Percentiles rank a stretch among this genome's conserved stretches.
Conservation (phyloP, 2,329 filamentous ascomycete species). For the Alternaria viburni region DNA sequence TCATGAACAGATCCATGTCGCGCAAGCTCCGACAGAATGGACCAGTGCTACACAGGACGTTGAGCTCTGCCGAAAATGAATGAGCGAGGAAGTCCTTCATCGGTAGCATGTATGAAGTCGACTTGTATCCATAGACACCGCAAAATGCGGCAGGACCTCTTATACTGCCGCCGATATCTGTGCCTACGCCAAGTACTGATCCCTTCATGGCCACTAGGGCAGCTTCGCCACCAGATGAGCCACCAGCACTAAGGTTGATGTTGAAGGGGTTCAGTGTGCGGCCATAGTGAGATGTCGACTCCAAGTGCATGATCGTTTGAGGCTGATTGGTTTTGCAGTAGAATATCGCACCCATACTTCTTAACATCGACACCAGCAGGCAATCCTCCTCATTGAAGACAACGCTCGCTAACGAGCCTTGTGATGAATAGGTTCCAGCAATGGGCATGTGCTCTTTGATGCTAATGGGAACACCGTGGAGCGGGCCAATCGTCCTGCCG, state of each 20-base stretch:
- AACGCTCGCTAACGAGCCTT: conserved; percentile 58
- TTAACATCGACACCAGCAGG: conserved; percentile 60
- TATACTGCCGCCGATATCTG: conserved; percentile 34
- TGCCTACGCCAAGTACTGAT: conserved; percentile 28
- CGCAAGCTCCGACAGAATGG: conserved; percentile 24
- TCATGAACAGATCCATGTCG: conserved; percentile 27
- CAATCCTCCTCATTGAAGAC: conserved; percentile 60
- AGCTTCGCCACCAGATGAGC: conserved; percentile 48
- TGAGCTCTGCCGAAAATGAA: conserved; percentile 21
- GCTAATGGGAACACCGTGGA: conserved; percentile 60
- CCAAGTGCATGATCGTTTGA: conserved; percentile 59
- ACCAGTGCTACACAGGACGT: conserved; percentile 19
- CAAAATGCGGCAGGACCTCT: conserved; percentile 28
- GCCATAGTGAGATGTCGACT: conserved; percentile 61
- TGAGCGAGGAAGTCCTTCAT: conserved; percentile 12
- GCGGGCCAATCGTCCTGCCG: conserved; percentile 31
- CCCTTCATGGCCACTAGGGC: conserved; percentile 29
- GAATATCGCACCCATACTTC: conserved; percentile 60
- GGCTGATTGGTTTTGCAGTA: conserved; percentile 60
- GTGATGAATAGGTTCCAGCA: conserved; percentile 61
- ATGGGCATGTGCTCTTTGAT: conserved; percentile 60
- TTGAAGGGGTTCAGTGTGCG: conserved; percentile 55
- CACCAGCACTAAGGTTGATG: conserved; percentile 53
- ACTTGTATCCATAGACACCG: conserved; percentile 38
- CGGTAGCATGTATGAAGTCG: conserved; percentile 26